Conservation (phyloP, 2,329 filamentous ascomycete genomes). For the Cercospora citrullina region DNA sequence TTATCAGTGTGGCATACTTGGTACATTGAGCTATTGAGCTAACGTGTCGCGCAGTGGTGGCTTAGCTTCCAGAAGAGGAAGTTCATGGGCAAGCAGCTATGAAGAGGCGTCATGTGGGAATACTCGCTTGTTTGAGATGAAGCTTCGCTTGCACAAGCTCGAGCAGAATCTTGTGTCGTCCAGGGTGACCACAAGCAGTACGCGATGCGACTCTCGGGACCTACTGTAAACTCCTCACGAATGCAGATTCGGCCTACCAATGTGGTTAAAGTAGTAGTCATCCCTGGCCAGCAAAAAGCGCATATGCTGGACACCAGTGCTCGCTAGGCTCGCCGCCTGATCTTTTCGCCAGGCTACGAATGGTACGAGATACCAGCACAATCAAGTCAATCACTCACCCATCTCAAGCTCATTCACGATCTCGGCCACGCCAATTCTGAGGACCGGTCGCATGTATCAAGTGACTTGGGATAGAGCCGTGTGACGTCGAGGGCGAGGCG, state of each 20-base stretch:
- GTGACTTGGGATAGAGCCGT: background rate
- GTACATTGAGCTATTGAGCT: conserved; percentile 24
- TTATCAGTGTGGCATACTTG: background rate
- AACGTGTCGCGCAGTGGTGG: conserved; percentile 81
- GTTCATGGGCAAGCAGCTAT: conserved; percentile 87
- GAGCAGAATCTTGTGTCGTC: background rate
- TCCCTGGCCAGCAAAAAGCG: background rate
- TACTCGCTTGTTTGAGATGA: background rate
- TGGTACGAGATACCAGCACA: background rate
- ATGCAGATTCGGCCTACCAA: background rate
- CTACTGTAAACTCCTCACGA: background rate
- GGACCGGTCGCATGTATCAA: background rate
- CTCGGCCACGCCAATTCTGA: background rate
- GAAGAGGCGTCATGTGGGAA: conserved; percentile 18
- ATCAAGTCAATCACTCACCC: background rate
- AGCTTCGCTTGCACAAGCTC: background rate
- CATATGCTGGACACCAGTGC: background rate
- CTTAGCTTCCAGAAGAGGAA: conserved; percentile 98
- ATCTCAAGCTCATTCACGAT: background rate
- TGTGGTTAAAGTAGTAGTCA: background rate
- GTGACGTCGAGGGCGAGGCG: background rate
- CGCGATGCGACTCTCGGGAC: background rate
- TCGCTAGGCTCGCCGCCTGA: background rate
- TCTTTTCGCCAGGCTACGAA: background rate
- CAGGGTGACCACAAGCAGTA: background rate